Evolutionary conservation across 2,329 filamentous ascomycete species (phyloP), one percentile per base, ranked within the genome.

Genomic region (Chaetomium sp.): DNA sequence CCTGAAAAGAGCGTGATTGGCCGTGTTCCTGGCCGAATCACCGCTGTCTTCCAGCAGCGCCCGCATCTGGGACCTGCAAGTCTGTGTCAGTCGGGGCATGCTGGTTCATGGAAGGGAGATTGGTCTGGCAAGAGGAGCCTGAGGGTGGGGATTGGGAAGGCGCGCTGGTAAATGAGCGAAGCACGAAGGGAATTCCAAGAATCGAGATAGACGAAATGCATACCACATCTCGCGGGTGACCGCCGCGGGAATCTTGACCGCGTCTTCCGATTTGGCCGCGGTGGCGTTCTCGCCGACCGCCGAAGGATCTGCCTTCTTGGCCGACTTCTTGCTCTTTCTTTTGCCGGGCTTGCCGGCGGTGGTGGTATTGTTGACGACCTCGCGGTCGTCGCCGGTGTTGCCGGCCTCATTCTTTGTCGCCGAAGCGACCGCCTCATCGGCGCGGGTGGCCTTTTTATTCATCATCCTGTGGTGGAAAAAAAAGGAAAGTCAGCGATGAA

Each of bases 281-380:
- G 47, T 27, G 51, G 27, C 31, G 25, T 2, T n/a, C 1, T 13
- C 50, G 33, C 31, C 23, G 10, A 12, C 59, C 50, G 38, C 38
- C 19, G 27, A 38, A 61, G 51, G 5, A 49, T 27, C 23, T 19
- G 60, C 5, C 29, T 57, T 42, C 42, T 62, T 21, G 60, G 42
- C 53, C 60, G 49, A 42, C 58, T 60, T 54, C 49, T 53, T 42
- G 21, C 51, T 45, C 12, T 60, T 60, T 9, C 54, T 54, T 19
- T 60, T 45, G 58, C 49, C 58, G 58, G 60, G 16, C 29, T 57
- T 45, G 53, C 53, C 53, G 33, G 49, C 49, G 33, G 23, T 29
- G 10, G 51, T 35, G 19, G 29, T 35, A 9, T 31, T 35, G n/a
- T 35, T 38, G 57, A 7, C 29, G 35, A 19, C 35, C 35, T 42